Conservation (phyloP, 2,329 filamentous ascomycete genomes). For the Talaromyces sp. region DNA sequence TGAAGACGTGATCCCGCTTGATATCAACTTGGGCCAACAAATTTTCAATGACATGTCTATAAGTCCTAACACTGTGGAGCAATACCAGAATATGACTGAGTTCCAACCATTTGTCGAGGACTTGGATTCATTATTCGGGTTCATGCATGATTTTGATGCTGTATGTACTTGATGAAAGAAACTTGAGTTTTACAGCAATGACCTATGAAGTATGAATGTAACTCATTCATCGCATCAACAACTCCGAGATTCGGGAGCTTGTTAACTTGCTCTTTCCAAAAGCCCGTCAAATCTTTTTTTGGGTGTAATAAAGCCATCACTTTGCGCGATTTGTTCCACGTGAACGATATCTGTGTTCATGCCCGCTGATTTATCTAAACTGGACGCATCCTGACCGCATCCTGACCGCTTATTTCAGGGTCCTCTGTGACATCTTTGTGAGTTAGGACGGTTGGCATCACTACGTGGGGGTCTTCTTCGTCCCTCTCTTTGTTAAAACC, state of each 20-base stretch:
- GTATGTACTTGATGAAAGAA: neutral
- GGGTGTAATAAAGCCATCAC: neutral
- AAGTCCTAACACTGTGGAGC: neutral
- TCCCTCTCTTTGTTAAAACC: neutral
- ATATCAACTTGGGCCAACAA: neutral
- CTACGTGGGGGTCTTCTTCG: neutral
- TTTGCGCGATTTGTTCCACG: neutral
- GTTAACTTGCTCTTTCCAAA: neutral
- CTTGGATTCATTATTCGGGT: neutral
- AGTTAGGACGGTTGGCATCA: neutral
- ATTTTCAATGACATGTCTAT: neutral
- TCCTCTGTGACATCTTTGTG: neutral
- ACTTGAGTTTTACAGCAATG: neutral
- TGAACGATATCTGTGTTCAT: neutral
- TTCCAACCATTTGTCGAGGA: neutral
- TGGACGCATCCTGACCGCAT: neutral
- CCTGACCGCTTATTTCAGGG: neutral
- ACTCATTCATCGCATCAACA: neutral
- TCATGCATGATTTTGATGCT: neutral
- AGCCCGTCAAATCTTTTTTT: neutral
- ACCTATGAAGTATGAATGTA: neutral
- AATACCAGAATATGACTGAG: neutral
- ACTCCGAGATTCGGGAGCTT: neutral
- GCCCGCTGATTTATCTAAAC: neutral
- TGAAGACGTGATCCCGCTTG: neutral